Conservation (phyloP, 306 rosid species). For the Sechiopsis laciniata region DNA sequence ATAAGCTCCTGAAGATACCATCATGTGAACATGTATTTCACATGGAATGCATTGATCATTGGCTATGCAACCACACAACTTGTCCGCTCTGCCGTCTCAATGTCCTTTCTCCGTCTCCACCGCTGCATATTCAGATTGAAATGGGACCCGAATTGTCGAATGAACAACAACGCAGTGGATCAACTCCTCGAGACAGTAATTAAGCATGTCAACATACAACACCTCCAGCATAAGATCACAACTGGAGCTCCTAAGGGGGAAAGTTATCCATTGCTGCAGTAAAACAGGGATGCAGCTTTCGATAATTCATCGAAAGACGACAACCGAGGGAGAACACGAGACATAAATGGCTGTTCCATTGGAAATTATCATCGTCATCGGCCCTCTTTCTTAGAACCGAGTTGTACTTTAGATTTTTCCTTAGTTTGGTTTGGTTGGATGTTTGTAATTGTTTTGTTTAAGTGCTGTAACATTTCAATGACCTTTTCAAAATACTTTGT, state of each 20-base stretch:
- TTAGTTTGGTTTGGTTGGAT: too few species aligned
- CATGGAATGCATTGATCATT: conserved; percentile 76
- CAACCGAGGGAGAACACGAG: neutral
- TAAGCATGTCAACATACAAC: conserved; percentile 29
- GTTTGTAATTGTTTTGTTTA: neutral
- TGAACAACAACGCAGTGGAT: conserved; percentile 4
- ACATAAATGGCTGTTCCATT: neutral
- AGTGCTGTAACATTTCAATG: neutral
- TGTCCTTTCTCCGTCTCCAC: conserved; percentile 44
- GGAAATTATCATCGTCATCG: neutral
- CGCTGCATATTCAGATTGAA: conserved; percentile 31
- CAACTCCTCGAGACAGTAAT: conserved; percentile 27
- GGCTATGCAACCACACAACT: conserved; percentile 75
- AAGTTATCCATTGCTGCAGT: conserved; percentile 5
- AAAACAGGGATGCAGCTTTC: neutral
- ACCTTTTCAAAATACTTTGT: neutral
- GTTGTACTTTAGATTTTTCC: neutral
- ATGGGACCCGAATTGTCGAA: neutral
- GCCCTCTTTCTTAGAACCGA: neutral
- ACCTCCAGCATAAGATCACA: neutral
- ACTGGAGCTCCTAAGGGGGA: neutral
- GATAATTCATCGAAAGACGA: neutral
- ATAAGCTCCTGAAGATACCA: conserved; percentile 84
- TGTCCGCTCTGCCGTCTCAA: conserved; percentile 95
- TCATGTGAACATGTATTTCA: conserved; percentile 80